These are phyloP conservation scores for Serendipita sp. DNA, from an alignment of 768 basidiomycete species.

Conservation along the genomic window DNA sequence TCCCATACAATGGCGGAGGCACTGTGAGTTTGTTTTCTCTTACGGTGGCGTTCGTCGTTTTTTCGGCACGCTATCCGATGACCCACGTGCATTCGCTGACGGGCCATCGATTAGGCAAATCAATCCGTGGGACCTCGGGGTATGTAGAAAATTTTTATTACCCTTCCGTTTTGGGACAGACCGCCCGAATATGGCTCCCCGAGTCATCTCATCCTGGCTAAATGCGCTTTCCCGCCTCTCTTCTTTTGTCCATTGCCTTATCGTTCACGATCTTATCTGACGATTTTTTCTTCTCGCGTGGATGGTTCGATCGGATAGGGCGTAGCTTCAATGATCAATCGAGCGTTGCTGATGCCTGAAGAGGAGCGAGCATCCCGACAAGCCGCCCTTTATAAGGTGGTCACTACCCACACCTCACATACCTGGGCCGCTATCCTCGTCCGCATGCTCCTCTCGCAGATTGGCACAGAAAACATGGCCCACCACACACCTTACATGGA, in stretches of 20 bases:
- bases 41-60: not conserved
- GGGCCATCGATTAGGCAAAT: slow-evolving; percentile 29
- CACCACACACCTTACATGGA: slow-evolving; percentile 76
- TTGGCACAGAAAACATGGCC: slow-evolving; percentile 62
- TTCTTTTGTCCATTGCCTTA: slow-evolving; percentile 8
- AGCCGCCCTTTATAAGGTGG: slow-evolving; percentile 57
- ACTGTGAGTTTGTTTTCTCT: slow-evolving; percentile 20
- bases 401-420: slow-evolving; percentile 86
- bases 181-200: not conserved
- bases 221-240: not conserved
- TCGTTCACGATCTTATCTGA: not conserved
- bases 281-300: not conserved
- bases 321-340: slow-evolving; percentile 79
- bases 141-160: slow-evolving; percentile 21
- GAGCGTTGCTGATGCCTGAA: slow-evolving; percentile 66
- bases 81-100: not conserved
- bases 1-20: slow-evolving; percentile 82
- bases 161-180: not conserved
- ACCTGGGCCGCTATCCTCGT: slow-evolving; percentile 85
- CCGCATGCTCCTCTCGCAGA: slow-evolving; percentile 72
- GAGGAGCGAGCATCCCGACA: slow-evolving; percentile 64
- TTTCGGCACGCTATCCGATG: not conserved
- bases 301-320: slow-evolving; percentile 29
- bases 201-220: not conserved
- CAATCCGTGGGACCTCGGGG: slow-evolving; percentile 92